Base-by-base conservation (phyloP, 495 filamentous ascomycete genomes). In the Talaromyces adpressus region DNA sequence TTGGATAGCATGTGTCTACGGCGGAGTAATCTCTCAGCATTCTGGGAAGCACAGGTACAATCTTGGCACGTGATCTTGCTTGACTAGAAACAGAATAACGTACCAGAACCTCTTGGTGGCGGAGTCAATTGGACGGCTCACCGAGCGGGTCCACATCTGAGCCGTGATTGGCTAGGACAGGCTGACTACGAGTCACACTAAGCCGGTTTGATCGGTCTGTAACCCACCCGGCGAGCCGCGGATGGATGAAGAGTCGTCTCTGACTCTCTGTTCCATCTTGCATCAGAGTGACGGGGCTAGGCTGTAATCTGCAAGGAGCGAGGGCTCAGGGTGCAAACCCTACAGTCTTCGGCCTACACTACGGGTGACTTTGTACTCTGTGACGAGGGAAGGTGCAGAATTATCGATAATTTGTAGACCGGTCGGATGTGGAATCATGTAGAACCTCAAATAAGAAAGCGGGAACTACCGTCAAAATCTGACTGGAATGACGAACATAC, bases 321-420 rank as follows among this genome's bases (percentile, higher is more conserved):
- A 73, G 69, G 71, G 70, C 57, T 70, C 63, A 71, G 71, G 68
- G 68, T 29, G 16, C 45, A 49, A 49, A 49, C 45, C 45, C 45
- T 49, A 49, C 45, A 8, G 6, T 20, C 5, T 20, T 6, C 45
- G 22, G 8, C 36, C 32, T 36, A 36, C 27, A 2, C 5, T 29
- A 3, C 27, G 6, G 36, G 3, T 41, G 36, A 49, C 18, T 18
- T 18, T 49, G 45, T 8, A 20, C 20, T 18, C 9, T 22, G 45
- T 49, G 45, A 18, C 45, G 18, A 49, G 45, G 18, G 8, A 49
- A 20, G 45, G 7, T 49, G 45, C 45, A 49, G 45, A 3, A 49
- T 20, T 18, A 8, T 20, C 45, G 11, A 49, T 18, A 8, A 20
- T 18, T 22, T 9, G 45, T 41, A 16, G 36, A 5, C 36, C 14